These are phyloP conservation scores for Aspergillus niger DNA, from an alignment of 2,329 filamentous ascomycete species.

Conservation along the genomic window DNA sequence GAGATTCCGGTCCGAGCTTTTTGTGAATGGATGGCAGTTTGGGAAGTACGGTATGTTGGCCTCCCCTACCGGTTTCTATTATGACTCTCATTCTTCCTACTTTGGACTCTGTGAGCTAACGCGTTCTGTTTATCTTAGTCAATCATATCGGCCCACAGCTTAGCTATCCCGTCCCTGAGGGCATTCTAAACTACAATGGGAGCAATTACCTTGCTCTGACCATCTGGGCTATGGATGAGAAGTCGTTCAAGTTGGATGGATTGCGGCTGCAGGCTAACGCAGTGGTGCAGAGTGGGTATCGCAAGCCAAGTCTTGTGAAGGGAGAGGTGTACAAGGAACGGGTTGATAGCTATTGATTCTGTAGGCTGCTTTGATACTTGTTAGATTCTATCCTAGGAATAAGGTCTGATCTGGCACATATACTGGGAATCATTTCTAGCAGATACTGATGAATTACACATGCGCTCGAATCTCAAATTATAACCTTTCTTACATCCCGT, in stretches of 20 bases:
- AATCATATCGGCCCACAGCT: slow-evolving; percentile 56
- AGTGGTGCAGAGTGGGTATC: background rate
- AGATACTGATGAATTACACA: too few species aligned
- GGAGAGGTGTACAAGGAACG: background rate
- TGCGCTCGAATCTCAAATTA: too few species aligned
- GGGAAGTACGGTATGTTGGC: slow-evolving; percentile 48
- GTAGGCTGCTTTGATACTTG: too few species aligned
- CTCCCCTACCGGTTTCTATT: background rate
- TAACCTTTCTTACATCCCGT: too few species aligned
- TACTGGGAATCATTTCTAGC: too few species aligned
- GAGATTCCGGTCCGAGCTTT: slow-evolving; percentile 47
- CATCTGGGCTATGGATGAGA: background rate
- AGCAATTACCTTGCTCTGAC: background rate
- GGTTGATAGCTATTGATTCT: background rate
- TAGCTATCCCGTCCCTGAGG: slow-evolving; percentile 54
- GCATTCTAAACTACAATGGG: slow-evolving; percentile 54
- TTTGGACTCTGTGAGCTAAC: too few species aligned
- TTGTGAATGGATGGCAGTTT: slow-evolving; percentile 56
- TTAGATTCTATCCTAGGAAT: too few species aligned
- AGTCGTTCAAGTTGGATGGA: background rate
- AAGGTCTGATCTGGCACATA: too few species aligned
- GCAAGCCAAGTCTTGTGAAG: background rate
- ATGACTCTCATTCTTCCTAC: too few species aligned
- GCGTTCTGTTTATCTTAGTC: slow-evolving; percentile 27
- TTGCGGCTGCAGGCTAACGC: background rate